Base-by-base conservation (phyloP, 1,139 yeast species). In the Arxiozyma telluris region DNA sequence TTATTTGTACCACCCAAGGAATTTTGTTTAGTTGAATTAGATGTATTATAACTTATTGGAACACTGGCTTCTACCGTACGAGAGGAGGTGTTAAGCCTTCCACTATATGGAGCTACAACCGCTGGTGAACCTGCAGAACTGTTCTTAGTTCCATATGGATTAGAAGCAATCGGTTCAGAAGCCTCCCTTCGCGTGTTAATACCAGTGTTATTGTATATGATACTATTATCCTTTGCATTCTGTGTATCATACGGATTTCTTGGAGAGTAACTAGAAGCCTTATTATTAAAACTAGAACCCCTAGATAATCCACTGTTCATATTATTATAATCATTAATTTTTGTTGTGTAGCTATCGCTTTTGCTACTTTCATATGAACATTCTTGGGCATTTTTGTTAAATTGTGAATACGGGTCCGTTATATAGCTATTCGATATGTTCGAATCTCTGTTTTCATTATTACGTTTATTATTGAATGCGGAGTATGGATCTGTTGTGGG, bases 401-500 rank as follows among this genome's bases (percentile, higher is more conserved):
- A 11, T 38, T 46, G 49, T 21, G 47, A 27, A 30, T 49, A 49
- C n/a, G 51, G 47, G n/a, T 43, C 47, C 1, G 41, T 38, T 21
- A 41, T 30, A 21, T 41, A 21, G 8, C 22, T 23, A 11, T 38
- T 22, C 8, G 44, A 5, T 7, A 30, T 4, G 25, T 23, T 46
- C 8, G 50, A 34, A 18, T 47, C 47, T 42, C 25, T 25, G 30
- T 30, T 39, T 8, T 7, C 42, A 11, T 50, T 30, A 22, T 53
- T 49, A 18, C 53, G 53, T 12, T 51, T 49, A 25, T 39, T 41
- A 25, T 43, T 43, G 7, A 12, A 30, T 9, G 49, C 15, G 15
- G 45, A 47, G 41, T 55, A 51, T 42, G 57, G 55, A 21, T 54
- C 57, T 27, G 45, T 50, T 17, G 45, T 20, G 3, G 52, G 44